Conservation (phyloP, 2,329 filamentous ascomycete genomes). For the Aureobasidium sp. region DNA sequence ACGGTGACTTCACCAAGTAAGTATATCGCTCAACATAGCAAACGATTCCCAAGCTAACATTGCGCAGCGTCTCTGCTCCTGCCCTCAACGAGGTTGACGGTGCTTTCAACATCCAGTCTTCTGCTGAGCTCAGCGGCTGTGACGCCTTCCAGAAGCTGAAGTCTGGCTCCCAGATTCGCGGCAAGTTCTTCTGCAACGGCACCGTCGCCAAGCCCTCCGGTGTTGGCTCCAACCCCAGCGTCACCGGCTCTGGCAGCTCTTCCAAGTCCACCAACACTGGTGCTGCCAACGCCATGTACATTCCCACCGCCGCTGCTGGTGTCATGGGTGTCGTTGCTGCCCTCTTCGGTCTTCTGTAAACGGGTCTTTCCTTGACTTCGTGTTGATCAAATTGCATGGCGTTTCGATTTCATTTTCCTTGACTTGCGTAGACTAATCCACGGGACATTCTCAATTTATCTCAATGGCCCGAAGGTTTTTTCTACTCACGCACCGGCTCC, state of each 20-base stretch:
- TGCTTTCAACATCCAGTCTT: constrained; percentile 46
- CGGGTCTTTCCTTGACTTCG: constrained; percentile 16
- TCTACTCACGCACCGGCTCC: constrained; percentile 4
- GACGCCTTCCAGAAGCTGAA: constrained; percentile 35
- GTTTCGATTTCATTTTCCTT: constrained; percentile 32
- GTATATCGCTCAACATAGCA: constrained; percentile 31
- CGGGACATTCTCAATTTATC: constrained; percentile 18
- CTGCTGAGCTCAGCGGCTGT: constrained; percentile 38
- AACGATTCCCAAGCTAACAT: constrained; percentile 26
- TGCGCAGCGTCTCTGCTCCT: constrained; percentile 61
- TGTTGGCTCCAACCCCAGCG: constrained; percentile 30
- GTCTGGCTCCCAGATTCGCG: constrained; percentile 37
- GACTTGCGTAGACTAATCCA: constrained; percentile 35
- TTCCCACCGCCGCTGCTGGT: constrained; percentile 35
- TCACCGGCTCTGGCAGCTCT: constrained; percentile 25
- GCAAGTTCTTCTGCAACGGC: constrained; percentile 38
- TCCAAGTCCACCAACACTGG: constrained; percentile 23
- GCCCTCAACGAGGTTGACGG: constrained; percentile 40
- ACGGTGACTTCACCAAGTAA: constrained; percentile 77
- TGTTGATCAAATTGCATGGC: constrained; percentile 24
- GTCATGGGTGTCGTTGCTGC: constrained; percentile 42
- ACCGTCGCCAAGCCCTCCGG: constrained; percentile 32
- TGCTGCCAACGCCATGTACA: constrained; percentile 35
- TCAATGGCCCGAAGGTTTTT: constrained; percentile 1
- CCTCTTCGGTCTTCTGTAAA: constrained; percentile 42